Percentiles rank a stretch among this genome's conserved stretches.
These are phyloP conservation scores for Posidonia australis DNA, from an alignment of 106 monocot genomes.

Conservation along the genomic window DNA sequence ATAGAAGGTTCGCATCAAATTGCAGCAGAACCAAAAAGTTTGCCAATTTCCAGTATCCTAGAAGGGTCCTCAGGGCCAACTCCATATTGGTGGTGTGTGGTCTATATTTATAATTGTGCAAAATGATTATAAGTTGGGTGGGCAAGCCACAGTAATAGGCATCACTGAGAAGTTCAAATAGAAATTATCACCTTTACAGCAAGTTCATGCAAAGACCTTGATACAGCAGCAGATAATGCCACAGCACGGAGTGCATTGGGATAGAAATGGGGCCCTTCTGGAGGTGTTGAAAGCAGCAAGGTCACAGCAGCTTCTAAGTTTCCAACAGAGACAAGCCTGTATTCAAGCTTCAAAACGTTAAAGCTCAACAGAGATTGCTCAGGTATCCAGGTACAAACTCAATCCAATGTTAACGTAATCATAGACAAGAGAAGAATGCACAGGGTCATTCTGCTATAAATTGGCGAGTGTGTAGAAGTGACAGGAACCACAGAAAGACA, in stretches of 20 bases:
- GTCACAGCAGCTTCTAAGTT: slow-evolving; percentile 93
- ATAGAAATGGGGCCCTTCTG: slow-evolving; percentile 91
- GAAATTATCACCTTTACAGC: slow-evolving; percentile 70
- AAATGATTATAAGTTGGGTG: too few relatives aligned
- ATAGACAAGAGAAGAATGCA: too few relatives aligned
- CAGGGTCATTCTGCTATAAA: too few relatives aligned
- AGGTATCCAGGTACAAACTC: too few relatives aligned
- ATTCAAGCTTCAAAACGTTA: slow-evolving; percentile 2
- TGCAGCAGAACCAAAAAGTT: neutral
- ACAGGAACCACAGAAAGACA: too few relatives aligned
- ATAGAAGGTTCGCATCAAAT: neutral
- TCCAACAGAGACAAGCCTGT: slow-evolving; percentile 84
- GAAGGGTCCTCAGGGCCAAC: neutral
- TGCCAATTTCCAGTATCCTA: neutral
- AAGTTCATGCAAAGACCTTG: slow-evolving; percentile 92
- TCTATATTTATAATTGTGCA: too few relatives aligned
- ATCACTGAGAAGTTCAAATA: neutral
- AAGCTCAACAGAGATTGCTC: neutral
- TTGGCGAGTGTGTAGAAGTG: too few relatives aligned
- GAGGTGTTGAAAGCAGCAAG: slow-evolving; percentile 88
- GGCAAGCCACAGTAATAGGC: too few relatives aligned
- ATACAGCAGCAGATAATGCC: slow-evolving; percentile 92
- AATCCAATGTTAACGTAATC: too few relatives aligned
- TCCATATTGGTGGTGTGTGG: neutral
- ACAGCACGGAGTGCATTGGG: slow-evolving; percentile 93